These are phyloP conservation scores for Ustilago xerochloae DNA, from an alignment of 1,284 basidiomycete genomes.

Conservation along the genomic window DNA sequence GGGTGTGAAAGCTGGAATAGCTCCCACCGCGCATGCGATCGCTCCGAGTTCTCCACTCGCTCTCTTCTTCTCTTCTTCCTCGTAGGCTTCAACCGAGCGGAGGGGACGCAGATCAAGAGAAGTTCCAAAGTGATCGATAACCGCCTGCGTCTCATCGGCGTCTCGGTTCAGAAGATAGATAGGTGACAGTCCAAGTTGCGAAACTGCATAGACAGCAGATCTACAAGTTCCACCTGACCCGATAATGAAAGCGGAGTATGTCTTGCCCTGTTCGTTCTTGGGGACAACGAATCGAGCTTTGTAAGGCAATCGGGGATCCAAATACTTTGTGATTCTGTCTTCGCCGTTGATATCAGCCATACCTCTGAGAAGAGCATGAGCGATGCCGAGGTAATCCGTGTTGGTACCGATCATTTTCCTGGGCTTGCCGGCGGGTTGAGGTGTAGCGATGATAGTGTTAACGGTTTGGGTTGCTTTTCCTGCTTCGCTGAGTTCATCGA, in stretches of 20 bases:
- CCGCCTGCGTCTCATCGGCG: slow-evolving; percentile 42
- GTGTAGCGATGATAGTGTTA: slow-evolving; percentile 53
- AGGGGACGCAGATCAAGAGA: slow-evolving; percentile 45
- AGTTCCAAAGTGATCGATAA: slow-evolving; percentile 41
- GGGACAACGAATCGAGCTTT: slow-evolving; percentile 27
- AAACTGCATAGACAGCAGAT: slow-evolving; percentile 50
- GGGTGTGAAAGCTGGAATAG: slow-evolving; percentile 64
- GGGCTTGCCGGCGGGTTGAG: slow-evolving; percentile 8
- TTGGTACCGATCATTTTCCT: slow-evolving; percentile 55
- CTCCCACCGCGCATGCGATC: slow-evolving; percentile 57
- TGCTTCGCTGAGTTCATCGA: slow-evolving; percentile 51
- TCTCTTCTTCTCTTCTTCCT: slow-evolving; percentile 25
- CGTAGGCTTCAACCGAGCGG: slow-evolving; percentile 36
- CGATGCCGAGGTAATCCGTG: slow-evolving; percentile 54
- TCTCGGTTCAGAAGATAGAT: slow-evolving; percentile 55
- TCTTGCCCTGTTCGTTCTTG: slow-evolving; percentile 19
- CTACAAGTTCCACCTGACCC: slow-evolving; percentile 54
- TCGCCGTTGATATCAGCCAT: slow-evolving; percentile 32
- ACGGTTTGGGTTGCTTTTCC: slow-evolving; percentile 48
- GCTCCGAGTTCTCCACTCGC: slow-evolving; percentile 40
- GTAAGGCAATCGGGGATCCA: slow-evolving; percentile 23
- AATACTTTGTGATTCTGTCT: slow-evolving; percentile 26
- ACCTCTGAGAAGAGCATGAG: slow-evolving; percentile 42
- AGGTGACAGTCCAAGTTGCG: slow-evolving; percentile 43
- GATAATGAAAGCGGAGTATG: slow-evolving; percentile 53